Percentiles rank a stretch among this genome's conserved stretches.
Conservation (phyloP, 108 stramenopile species). For the Conticribra weissflogii region DNA sequence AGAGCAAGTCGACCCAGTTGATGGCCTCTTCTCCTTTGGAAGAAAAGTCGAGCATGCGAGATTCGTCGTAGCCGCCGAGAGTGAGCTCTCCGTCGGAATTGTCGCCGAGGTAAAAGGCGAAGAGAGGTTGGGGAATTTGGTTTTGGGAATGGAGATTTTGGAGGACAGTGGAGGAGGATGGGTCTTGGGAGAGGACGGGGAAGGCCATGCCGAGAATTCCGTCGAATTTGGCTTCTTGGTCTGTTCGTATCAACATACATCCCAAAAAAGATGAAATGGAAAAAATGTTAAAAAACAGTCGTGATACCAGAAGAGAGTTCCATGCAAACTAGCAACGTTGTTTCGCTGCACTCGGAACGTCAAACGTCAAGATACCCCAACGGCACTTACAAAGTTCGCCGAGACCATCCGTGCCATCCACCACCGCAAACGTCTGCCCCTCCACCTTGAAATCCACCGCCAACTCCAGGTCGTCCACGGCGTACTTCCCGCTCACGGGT, state of each 20-base stretch:
- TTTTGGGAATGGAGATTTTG: constrained; percentile 86
- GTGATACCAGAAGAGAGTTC: too few relatives aligned
- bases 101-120: constrained; percentile 97
- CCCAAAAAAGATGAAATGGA: constrained; percentile 4
- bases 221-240: constrained; percentile 89
- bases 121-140: constrained; percentile 75
- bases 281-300: not conserved
- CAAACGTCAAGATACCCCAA: too few relatives aligned
- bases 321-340: too few relatives aligned
- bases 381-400: constrained; percentile 90
- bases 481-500: constrained; percentile 75
- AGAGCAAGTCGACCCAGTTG: constrained; percentile 72
- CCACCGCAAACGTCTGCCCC: constrained; percentile 76
- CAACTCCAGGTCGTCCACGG: constrained; percentile 64
- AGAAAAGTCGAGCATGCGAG: too few relatives aligned
- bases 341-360: too few relatives aligned
- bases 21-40: constrained; percentile 66
- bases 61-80: constrained; percentile 93
- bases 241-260: constrained; percentile 6
- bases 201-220: constrained; percentile 98
- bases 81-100: constrained; percentile 91
- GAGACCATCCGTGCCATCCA: constrained; percentile 92
- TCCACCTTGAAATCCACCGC: constrained; percentile 72
- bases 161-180: constrained; percentile 83
- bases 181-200: constrained; percentile 81